Conservation (phyloP, 768 basidiomycete species). For the Tricholoma terreum region DNA sequence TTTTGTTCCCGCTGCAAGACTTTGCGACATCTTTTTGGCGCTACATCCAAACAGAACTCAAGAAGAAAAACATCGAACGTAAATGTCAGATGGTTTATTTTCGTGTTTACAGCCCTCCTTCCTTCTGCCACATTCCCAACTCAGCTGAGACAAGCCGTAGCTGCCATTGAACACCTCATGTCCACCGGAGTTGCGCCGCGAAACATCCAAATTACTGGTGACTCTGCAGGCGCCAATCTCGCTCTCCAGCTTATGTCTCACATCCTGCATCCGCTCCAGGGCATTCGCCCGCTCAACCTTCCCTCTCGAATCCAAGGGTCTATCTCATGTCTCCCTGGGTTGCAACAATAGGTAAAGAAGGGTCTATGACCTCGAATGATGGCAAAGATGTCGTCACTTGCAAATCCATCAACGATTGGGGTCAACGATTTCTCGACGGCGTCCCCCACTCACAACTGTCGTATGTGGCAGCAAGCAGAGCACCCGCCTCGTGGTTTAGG, state of each 20-base stretch:
- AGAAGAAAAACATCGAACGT: slow-evolving; percentile 1
- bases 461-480: slow-evolving; percentile 18
- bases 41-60: slow-evolving; percentile 13
- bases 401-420: slow-evolving; percentile 9
- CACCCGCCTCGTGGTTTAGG: slow-evolving; percentile 24
- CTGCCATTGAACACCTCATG: slow-evolving; percentile 25
- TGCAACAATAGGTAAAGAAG: slow-evolving; percentile 12
- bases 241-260: slow-evolving; percentile 25
- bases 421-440: slow-evolving; percentile 6
- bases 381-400: slow-evolving; percentile 15
- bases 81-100: background rate
- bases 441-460: slow-evolving; percentile 11
- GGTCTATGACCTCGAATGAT: slow-evolving; percentile 6
- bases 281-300: slow-evolving; percentile 12
- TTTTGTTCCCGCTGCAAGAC: slow-evolving; percentile 19
- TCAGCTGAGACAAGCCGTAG: slow-evolving; percentile 21
- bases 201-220: slow-evolving; percentile 27
- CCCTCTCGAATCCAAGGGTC: slow-evolving; percentile 19
- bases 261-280: slow-evolving; percentile 25
- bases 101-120: slow-evolving; percentile 16
- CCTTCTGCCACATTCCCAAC: slow-evolving; percentile 27
- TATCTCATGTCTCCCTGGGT: slow-evolving; percentile 33
- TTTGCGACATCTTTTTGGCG: slow-evolving; percentile 24
- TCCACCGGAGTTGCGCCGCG: slow-evolving; percentile 20
- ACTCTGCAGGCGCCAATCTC: slow-evolving; percentile 33